Base-by-base conservation (phyloP, 345 rosid genomes). In the Populus euphratica region DNA sequence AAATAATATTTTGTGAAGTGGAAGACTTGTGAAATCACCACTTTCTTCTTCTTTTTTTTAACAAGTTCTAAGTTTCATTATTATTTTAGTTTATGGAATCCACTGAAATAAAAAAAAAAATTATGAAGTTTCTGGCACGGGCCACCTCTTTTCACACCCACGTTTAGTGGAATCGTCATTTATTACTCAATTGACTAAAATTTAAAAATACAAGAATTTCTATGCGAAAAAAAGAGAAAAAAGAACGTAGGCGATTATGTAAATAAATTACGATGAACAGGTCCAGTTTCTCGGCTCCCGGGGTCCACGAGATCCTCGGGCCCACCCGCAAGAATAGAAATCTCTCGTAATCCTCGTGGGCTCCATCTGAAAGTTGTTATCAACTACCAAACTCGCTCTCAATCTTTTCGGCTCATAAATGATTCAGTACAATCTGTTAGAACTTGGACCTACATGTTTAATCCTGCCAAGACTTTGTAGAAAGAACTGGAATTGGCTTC, bases 1-100 rank as follows among this genome's bases (percentile, higher is more conserved):
- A 0, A 39, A 39, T 9, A 9, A 0, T 39, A 9, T 39, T 0
- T 9, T 39, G 0, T 0, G 0, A 39, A 2, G 12, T 9, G 2
- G 8, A 39, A 39, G 2, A 39, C 43, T 2, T 11, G 5, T 9
- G 9, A 9, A 2, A 39, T 8, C 43, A 39, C 12, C 2, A 4
- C 33, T 31, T 31, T 27, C 29, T 27, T 27, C 29, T 33, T 33
- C 0, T 33, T 33, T 0, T 4, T 33, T 4, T 33, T 4, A 4
- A 33, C 35, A 0, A 33, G 5, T 33, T 33, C 5, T 33, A 33
- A 33, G 35, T 4, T 33, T 33, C 35, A 33, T 5, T 33, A 4
- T 33, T 33, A 33, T 33, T 33, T 0, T 33, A 33, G 36, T 33
- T 33, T 4, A 33, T 33, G 12, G 0, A 10, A 39, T 39, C 11